Conservation (phyloP, 2,329 filamentous ascomycete species). For the Chaetomium strumarium region DNA sequence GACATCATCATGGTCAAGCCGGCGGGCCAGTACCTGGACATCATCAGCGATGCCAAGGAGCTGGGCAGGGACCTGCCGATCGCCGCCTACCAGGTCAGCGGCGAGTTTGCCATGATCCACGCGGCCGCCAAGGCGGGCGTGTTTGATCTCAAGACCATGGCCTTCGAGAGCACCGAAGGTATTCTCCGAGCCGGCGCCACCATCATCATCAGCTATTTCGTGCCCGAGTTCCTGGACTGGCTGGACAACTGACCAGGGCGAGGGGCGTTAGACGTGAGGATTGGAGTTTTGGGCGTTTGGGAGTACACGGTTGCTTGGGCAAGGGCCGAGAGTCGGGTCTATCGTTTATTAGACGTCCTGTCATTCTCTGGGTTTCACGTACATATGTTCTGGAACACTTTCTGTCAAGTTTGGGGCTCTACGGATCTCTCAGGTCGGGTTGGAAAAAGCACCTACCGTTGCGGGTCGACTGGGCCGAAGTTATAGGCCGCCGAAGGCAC, state of each 20-base stretch:
- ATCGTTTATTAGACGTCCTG: too few species aligned
- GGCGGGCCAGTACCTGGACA: slow-evolving; percentile 90
- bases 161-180: slow-evolving; percentile 87
- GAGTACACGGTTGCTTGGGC: not conserved
- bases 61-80: slow-evolving; percentile 86
- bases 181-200: slow-evolving; percentile 89
- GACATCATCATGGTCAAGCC: slow-evolving; percentile 99
- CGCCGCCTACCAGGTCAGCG: slow-evolving; percentile 93
- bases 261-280: not conserved
- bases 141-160: slow-evolving; percentile 91
- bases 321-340: not conserved
- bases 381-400: not conserved
- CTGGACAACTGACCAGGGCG: slow-evolving; percentile 45
- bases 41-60: slow-evolving; percentile 95
- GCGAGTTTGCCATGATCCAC: slow-evolving; percentile 97
- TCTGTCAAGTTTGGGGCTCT: too few species aligned
- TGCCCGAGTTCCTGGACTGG: slow-evolving; percentile 70
- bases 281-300: slow-evolving; percentile 6
- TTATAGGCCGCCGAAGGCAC: too few species aligned
- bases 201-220: slow-evolving; percentile 92
- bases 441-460: too few species aligned
- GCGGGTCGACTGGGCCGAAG: not conserved
- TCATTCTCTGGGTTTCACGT: not conserved
- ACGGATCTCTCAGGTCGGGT: too few species aligned
- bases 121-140: slow-evolving; percentile 93